Evolutionary conservation across 768 basidiomycete genomes (phyloP).

Genomic region (Mrakia hoshinonis): DNA sequence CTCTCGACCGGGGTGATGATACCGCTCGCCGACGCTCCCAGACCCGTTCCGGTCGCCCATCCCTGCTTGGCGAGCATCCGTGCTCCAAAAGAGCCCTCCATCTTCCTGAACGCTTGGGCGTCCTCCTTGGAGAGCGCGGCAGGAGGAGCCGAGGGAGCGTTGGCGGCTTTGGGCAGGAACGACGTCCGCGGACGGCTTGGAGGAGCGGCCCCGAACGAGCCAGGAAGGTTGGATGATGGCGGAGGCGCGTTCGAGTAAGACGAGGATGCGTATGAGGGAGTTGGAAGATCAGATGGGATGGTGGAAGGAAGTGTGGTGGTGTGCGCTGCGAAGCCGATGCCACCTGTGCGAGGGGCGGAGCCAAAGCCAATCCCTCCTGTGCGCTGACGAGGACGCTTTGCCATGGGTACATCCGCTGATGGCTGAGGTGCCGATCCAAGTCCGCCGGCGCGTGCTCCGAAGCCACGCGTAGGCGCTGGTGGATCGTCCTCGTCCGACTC

Average conservation of each 20-base stretch:
- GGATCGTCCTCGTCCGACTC: constrained; percentile 14
- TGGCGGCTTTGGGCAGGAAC: constrained; percentile 2
- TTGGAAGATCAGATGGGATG: background rate
- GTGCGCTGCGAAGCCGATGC: constrained; percentile 2
- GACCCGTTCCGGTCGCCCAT: constrained; percentile 72
- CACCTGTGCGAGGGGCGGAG: background rate
- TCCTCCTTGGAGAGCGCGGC: constrained; percentile 22
- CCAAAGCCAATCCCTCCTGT: constrained; percentile 1
- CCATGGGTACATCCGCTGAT: background rate
- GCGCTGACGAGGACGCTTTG: background rate
- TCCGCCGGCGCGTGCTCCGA: constrained; percentile 7
- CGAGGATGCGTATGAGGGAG: background rate
- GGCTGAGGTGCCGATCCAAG: background rate
- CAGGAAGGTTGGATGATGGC: background rate
- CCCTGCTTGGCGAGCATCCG: constrained; percentile 92
- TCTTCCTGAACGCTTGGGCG: constrained; percentile 52
- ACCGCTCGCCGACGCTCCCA: constrained; percentile 66
- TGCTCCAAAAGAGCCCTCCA: constrained; percentile 70
- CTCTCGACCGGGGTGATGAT: constrained; percentile 81
- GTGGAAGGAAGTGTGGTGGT: constrained; percentile 8
- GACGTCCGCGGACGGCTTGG: constrained; percentile 6
- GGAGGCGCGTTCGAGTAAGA: background rate
- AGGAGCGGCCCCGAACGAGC: constrained; percentile 16
- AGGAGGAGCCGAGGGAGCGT: background rate
- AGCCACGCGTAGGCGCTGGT: background rate